These are phyloP conservation scores for Zoysia japonica DNA, from an alignment of 176 grass and related monocot species.

Conservation along the genomic window DNA sequence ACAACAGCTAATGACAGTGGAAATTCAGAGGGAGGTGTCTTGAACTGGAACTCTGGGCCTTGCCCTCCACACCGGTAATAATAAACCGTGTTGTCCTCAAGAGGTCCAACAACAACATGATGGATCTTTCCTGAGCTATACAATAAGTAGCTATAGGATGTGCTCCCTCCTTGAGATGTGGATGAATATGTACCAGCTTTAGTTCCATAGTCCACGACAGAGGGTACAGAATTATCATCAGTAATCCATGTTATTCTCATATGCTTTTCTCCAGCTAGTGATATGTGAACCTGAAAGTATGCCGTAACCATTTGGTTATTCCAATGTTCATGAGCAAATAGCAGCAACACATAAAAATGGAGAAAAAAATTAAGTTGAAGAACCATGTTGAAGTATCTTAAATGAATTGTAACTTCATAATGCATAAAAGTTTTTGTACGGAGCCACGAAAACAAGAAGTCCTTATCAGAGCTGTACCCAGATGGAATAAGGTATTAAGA, in stretches of 20 bases:
- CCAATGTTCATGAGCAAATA: slow-evolving; percentile 13
- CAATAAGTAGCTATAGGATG: slow-evolving; percentile 81
- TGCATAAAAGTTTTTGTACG: background rate
- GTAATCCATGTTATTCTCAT: slow-evolving; percentile 93
- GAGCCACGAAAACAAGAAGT: background rate
- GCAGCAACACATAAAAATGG: background rate
- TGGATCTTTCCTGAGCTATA: slow-evolving; percentile 91
- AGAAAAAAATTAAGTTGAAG: slow-evolving; percentile 4
- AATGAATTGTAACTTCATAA: slow-evolving; percentile 2
- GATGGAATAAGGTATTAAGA: background rate
- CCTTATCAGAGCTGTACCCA: background rate
- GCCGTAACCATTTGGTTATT: background rate
- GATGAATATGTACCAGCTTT: slow-evolving; percentile 54
- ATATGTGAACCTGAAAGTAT: slow-evolving; percentile 83
- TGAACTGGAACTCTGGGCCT: slow-evolving; percentile 78
- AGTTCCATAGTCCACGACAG: slow-evolving; percentile 85
- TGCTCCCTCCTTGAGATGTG: slow-evolving; percentile 68
- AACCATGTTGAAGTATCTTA: background rate
- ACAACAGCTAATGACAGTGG: slow-evolving; percentile 84
- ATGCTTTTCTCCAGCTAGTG: slow-evolving; percentile 78
- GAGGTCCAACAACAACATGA: slow-evolving; percentile 85
- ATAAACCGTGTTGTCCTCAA: slow-evolving; percentile 63
- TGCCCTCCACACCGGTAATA: slow-evolving; percentile 76
- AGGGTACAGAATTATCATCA: slow-evolving; percentile 55
- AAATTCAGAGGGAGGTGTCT: slow-evolving; percentile 74